phyloP scores from a whole-genome alignment of 768 basidiomycete genomes.

The Plicaturopsis crispa region DNA sequence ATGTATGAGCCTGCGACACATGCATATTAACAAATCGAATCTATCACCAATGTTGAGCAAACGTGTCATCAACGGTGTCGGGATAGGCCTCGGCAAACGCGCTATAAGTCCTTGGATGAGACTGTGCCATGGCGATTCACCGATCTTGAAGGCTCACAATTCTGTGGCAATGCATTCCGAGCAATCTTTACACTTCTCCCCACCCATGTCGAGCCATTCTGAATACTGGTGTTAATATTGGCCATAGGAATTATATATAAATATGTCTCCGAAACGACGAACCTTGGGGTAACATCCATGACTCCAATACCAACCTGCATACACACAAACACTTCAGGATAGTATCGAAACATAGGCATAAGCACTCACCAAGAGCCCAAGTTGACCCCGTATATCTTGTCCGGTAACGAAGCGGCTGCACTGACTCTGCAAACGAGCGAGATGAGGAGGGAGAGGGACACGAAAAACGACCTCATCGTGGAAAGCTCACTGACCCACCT shows the following conservation, averaged over 20 bases:
- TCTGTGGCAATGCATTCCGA: conserved; percentile 58
- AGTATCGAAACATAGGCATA: not conserved
- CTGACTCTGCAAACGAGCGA: too few species aligned
- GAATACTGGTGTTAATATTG: not conserved
- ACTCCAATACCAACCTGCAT: conserved; percentile 61
- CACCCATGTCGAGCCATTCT: conserved; percentile 77
- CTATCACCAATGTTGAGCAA: conserved; percentile 63
- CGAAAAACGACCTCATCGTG: too few species aligned
- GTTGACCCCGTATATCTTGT: conserved; percentile 67
- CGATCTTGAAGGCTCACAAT: conserved; percentile 53
- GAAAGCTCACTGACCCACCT: too few species aligned
- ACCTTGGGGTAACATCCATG: conserved; percentile 82
- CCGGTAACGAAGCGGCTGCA: conserved; percentile 18
- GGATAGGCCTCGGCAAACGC: conserved; percentile 56
- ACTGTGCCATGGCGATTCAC: not conserved
- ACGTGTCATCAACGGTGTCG: conserved; percentile 44
- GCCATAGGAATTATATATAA: not conserved
- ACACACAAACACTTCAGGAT: conserved; percentile 3
- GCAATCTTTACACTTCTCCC: conserved; percentile 51
- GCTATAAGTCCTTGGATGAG: conserved; percentile 23
- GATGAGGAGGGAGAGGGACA: too few species aligned
- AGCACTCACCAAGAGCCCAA: conserved; percentile 53
- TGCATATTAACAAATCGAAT: too few species aligned
- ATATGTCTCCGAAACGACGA: not conserved
- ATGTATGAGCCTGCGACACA: too few species aligned